These are phyloP conservation scores for Arthrobotrys pseudoclavata DNA, from an alignment of 2,329 filamentous ascomycete genomes.

Conservation along the genomic window DNA sequence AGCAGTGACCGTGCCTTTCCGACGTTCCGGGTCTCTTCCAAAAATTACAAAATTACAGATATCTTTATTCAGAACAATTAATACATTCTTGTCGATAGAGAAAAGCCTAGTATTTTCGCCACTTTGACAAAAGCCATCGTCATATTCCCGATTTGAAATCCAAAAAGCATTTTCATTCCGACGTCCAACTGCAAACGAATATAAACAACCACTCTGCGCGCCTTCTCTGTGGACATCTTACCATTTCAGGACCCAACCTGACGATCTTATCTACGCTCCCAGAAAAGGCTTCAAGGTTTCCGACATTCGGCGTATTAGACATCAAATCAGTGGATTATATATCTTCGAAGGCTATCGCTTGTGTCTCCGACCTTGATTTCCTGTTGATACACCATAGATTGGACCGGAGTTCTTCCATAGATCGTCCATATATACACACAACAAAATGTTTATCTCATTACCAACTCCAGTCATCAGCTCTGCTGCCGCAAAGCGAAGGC, in stretches of 20 bases:
- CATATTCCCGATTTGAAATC: conserved; percentile 60
- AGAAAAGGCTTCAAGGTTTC: conserved; percentile 6
- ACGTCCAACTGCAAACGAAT: conserved; percentile 58
- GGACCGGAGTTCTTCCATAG: conserved; percentile 25
- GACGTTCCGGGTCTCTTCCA: conserved; percentile 43
- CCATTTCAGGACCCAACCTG: conserved; percentile 34
- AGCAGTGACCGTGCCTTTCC: conserved; percentile 24
- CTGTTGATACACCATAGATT: conserved; percentile 28
- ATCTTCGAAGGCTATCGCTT: conserved; percentile 16
- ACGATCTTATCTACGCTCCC: conserved; percentile 48
- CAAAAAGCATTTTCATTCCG: conserved; percentile 56
- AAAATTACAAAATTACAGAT: conserved; percentile 21
- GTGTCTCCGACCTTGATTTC: conserved; percentile 33
- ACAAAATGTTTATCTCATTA: conserved; percentile 63
- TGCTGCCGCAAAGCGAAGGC: conserved; percentile 64
- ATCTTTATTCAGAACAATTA: conserved; percentile 44
- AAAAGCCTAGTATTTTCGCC: conserved; percentile 50
- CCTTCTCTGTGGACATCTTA: conserved; percentile 15
- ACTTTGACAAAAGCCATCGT: conserved; percentile 52
- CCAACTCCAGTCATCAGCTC: conserved; percentile 60
- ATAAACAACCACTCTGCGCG: conserved; percentile 37
- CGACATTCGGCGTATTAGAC: conserved; percentile 23
- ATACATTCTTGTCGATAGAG: conserved; percentile 60
- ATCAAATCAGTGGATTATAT: conserved; percentile 17
- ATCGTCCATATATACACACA: neutral